phyloP scores from a whole-genome alignment of 2,329 filamentous ascomycete species.

The Pestalotiopsis sp. region DNA sequence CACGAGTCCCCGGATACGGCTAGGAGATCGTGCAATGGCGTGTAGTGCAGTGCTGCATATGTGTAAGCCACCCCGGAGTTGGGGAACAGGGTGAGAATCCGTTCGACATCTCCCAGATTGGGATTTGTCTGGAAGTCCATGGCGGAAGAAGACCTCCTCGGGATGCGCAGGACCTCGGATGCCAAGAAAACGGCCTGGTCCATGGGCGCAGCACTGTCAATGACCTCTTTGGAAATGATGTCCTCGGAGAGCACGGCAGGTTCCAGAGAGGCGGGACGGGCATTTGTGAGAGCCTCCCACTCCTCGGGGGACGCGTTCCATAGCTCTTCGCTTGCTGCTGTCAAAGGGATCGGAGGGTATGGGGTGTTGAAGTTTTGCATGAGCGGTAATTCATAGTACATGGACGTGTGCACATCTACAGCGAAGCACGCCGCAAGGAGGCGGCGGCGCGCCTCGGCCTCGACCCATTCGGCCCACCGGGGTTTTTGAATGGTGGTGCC shows the following conservation, averaged over 20 bases:
- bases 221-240: slow-evolving; percentile 35
- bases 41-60: slow-evolving; percentile 60
- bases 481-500: slow-evolving; percentile 29
- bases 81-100: slow-evolving; percentile 46
- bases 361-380: slow-evolving; percentile 36
- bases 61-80: slow-evolving; percentile 49
- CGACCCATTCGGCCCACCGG: slow-evolving; percentile 56
- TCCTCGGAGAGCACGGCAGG: slow-evolving; percentile 31
- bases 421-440: slow-evolving; percentile 60
- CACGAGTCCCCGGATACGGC: slow-evolving; percentile 61
- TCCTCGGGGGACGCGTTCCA: slow-evolving; percentile 52
- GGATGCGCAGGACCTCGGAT: slow-evolving; percentile 30
- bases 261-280: slow-evolving; percentile 29
- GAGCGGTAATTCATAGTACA: slow-evolving; percentile 54
- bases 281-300: slow-evolving; percentile 44
- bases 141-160: slow-evolving; percentile 22
- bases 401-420: slow-evolving; percentile 57
- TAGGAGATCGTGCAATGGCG: slow-evolving; percentile 59
- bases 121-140: slow-evolving; percentile 22
- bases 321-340: slow-evolving; percentile 43
- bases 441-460: slow-evolving; percentile 53
- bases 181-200: slow-evolving; percentile 31
- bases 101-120: slow-evolving; percentile 25
- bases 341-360: slow-evolving; percentile 48
- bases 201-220: slow-evolving; percentile 32